Base-by-base conservation (phyloP, 2,329 filamentous ascomycete genomes). In the Fonsecaea pedrosoi region DNA sequence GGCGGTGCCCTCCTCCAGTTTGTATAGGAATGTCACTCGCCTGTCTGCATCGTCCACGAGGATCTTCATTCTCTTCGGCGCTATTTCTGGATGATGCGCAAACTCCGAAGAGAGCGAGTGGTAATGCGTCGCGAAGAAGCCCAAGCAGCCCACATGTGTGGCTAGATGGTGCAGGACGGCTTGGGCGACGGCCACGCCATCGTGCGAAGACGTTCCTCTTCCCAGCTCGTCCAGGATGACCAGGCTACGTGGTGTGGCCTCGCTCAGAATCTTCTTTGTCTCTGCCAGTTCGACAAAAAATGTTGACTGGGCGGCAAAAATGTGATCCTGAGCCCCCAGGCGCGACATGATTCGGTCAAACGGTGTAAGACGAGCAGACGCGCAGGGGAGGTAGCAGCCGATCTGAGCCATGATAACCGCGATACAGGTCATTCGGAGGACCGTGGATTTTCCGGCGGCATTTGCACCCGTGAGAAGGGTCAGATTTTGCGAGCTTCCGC, bases 341-440 rank as follows among this genome's bases (percentile, higher is more conserved):
- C 95, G 92, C 9, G 94, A 98, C 95, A 99, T 99, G 82, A 99
- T 98, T 62, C 95, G 92, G 77, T 99, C 95, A 2, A 96, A 89
- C 0, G 95, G 94, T 0, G 94, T 98, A 54, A 99, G 84, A 2
- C 86, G 88, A 0, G 95, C 95, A 2, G 89, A 92, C 18, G 86
- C 83, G 66, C 92, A 94, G 1, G 95, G 95, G 1, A 99, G 88
- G 72, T 96, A 91, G 78, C 94, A 97, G 63, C 95, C 95, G 35
- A 99, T 90, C 76, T 99, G 95, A 0, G 95, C 95, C 87, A 99
- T 94, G 73, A 99, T 98, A 58, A 97, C 94, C 0, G 95, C 95
- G 56, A 95, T 89, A 74, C 95, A 99, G 2, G 94, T 96, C 95
- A 98, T 98, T 75, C 95, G 89, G 37, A 99, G 85, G 53, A 99